Evolutionary conservation across 192 early-diverging fungal genomes (phyloP), one percentile per base, ranked within the genome.

Genomic region (Fimicolochytrium jonesii): DNA sequence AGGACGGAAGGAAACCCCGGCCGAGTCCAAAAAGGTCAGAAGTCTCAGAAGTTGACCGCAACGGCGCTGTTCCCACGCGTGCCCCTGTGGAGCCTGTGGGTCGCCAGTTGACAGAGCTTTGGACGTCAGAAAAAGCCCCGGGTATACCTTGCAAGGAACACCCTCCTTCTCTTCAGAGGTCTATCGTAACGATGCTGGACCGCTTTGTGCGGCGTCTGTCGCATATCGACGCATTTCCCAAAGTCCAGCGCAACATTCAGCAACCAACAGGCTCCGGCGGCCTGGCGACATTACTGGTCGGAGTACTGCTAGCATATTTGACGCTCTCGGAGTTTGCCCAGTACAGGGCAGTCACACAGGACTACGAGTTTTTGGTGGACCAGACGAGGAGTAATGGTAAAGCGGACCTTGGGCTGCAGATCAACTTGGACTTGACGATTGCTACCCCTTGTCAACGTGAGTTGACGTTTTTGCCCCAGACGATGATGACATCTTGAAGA

Each of bases 381-480:
- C 71, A 81, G 11, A 57, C 68, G 18, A 23, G 68, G 15, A 62
- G 43, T 15, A 56, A 71, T 17, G n/a, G n/a, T n/a, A n/a, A n/a
- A n/a, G 65, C 83, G 45, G 79, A 81, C 54, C 77, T 80, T 11
- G 54, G 70, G 13, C 59, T 97, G 56, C 86, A 88, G 66, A 88
- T 97, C 31, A 93, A 95, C 69, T 51, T 95, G 34, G 94, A 90
- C 64, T 58, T 95, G 23, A 89, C 88, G 0, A 76, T 97, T 17
- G 91, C 92, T 10, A 96, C 92, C 88, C 82, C 83, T 3, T 97
- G 94, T 67, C 67, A 81, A 47, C 67, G 68, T 77, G 39, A 42
- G 68, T 71, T 45, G 15, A 4, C n/a, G n/a, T n/a, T n/a, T n/a
- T n/a, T n/a, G n/a, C n/a, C n/a, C n/a, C n/a, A n/a, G n/a, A n/a